Base-by-base conservation (phyloP, 176 grass and related monocot genomes). In the Thinopyrum elongatum region DNA sequence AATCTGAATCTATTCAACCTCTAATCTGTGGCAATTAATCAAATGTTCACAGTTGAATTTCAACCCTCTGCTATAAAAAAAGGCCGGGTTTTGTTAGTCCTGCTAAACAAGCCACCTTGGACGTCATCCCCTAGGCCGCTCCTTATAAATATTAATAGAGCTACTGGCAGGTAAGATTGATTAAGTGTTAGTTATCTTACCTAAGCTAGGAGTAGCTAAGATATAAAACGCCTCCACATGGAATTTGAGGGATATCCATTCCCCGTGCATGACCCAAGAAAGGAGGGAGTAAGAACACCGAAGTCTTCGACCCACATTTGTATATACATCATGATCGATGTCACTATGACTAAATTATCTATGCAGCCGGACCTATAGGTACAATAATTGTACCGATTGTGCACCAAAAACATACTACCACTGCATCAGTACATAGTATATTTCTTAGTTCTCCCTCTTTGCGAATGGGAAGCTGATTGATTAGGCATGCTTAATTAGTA, bases 161-260 rank as follows among this genome's bases (percentile, higher is more conserved):
- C 71, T 47, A 47, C 41, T 47, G 71, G 49, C 23, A 74, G 39
- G 41, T 49, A 74, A 42, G 26, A 28, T 8, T 73, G 23, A 15
- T 72, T 25, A 75, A 14, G 0, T 51, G 19, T 71, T 75, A 29
- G 19, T 8, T 51, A 8, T 51, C 72, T 46, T 29, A 16, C 28
- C 72, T 19, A 49, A 75, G 71, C 69, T 44, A 67, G 28, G 17
- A 21, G 19, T 58, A 58, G 55, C 55, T 22, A 47, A 3, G 41
- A 29, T 49, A 46, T 47, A 47, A 16, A 74, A 74, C 70, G n/a
- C 23, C 41, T 14, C 72, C 72, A 75, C 42, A 75, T 49, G 72
- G 72, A 75, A 51, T 75, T 75, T 51, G 14, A 51, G 72, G 72
- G 72, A 75, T 75, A 75, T 75, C 16, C 72, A 73, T 13, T 73